phyloP scores from a whole-genome alignment of 2,329 filamentous ascomycete genomes.

The Aureobasidium sp. region DNA sequence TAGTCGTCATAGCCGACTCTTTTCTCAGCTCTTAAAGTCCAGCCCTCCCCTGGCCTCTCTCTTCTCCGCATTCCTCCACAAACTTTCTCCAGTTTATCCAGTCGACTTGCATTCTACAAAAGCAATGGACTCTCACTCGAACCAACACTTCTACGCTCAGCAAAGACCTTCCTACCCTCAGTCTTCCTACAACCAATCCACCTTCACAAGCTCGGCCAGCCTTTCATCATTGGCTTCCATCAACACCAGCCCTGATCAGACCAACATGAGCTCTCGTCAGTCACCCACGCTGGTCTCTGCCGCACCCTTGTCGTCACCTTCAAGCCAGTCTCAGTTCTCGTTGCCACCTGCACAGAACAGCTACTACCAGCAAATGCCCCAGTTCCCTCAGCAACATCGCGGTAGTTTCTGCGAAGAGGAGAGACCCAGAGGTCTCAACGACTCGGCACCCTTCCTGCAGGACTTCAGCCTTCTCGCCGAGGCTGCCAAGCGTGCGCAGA shows the following conservation, averaged over 20 bases:
- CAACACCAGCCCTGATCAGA: slow-evolving; percentile 17
- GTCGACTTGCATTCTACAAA: background rate
- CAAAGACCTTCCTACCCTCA: slow-evolving; percentile 29
- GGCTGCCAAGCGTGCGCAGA: slow-evolving; percentile 85
- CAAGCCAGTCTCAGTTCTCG: slow-evolving; percentile 23
- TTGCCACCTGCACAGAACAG: slow-evolving; percentile 18
- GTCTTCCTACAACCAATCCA: slow-evolving; percentile 24
- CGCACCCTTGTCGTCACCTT: slow-evolving; percentile 25
- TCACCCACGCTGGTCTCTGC: slow-evolving; percentile 28
- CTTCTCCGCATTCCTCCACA: slow-evolving; percentile 13
- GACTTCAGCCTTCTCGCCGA: slow-evolving; percentile 84
- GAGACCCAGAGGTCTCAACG: slow-evolving; percentile 26
- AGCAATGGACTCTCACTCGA: slow-evolving; percentile 10
- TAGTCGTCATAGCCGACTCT: slow-evolving; percentile 6
- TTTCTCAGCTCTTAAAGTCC: slow-evolving; percentile 4
- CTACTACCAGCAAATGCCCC: slow-evolving; percentile 20
- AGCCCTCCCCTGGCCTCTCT: background rate
- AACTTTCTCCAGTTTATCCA: slow-evolving; percentile 8
- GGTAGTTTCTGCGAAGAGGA: slow-evolving; percentile 18
- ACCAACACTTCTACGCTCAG: slow-evolving; percentile 10
- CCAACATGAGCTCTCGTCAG: slow-evolving; percentile 21
- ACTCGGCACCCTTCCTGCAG: slow-evolving; percentile 57
- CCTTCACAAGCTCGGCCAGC: slow-evolving; percentile 35
- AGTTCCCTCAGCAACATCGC: slow-evolving; percentile 20
- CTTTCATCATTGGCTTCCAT: slow-evolving; percentile 30